phyloP scores from a whole-genome alignment of 2,329 filamentous ascomycete genomes.

The Onygena corvina region DNA sequence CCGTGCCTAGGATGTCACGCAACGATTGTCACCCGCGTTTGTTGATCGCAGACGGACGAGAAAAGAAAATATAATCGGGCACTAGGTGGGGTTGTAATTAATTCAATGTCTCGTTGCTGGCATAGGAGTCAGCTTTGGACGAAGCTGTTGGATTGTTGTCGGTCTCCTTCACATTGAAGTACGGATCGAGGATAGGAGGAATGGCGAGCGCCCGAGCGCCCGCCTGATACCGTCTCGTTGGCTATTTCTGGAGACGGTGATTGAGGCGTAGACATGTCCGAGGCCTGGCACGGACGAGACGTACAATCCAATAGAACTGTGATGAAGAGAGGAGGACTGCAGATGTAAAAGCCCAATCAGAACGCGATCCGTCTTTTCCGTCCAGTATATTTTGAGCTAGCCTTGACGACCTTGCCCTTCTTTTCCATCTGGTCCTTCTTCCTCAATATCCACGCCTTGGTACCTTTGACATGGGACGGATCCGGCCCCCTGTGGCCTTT shows the following conservation, averaged over 20 bases:
- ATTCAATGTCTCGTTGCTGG: neutral
- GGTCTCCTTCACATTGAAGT: neutral
- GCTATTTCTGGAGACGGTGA: too few species aligned
- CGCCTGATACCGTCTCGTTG: too few species aligned
- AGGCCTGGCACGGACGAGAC: too few species aligned
- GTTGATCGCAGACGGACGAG: too few species aligned
- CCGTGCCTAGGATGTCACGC: too few species aligned
- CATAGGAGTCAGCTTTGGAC: neutral
- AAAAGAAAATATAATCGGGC: neutral
- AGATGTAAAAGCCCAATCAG: slow-evolving; percentile 31
- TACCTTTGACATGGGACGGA: slow-evolving; percentile 37
- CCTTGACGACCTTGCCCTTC: slow-evolving; percentile 90
- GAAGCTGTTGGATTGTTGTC: neutral
- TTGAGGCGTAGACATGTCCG: neutral
- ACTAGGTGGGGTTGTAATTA: neutral
- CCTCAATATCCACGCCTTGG: slow-evolving; percentile 40
- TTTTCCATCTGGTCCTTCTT: slow-evolving; percentile 86
- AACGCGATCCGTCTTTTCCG: slow-evolving; percentile 72
- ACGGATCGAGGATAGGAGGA: neutral
- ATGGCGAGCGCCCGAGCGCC: neutral
- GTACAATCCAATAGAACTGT: too few species aligned
- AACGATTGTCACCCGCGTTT: too few species aligned
- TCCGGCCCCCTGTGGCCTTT: slow-evolving; percentile 40
- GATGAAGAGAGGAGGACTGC: neutral
- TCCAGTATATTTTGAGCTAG: slow-evolving; percentile 85